Conservation (phyloP, 306 rosid genomes). For the Sphenostylis stenocarpa region DNA sequence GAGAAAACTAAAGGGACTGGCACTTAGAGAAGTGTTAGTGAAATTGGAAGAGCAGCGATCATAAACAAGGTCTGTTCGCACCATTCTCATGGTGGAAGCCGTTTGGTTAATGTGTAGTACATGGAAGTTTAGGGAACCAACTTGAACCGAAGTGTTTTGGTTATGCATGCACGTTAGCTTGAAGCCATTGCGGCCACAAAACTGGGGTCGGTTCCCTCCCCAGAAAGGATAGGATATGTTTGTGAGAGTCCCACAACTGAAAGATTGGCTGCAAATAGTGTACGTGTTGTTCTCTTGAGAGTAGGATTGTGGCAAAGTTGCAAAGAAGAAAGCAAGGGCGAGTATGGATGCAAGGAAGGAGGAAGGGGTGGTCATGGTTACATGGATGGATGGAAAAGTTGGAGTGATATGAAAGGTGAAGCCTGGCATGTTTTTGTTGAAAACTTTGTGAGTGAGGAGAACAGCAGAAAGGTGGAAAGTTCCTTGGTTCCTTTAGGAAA, state of each 20-base stretch:
- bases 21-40: conserved; percentile 35
- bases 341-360: conserved; percentile 13
- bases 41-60: conserved; percentile 38
- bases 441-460: neutral
- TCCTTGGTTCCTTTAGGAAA: neutral
- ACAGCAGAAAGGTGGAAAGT: neutral
- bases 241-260: conserved; percentile 36
- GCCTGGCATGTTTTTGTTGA: neutral
- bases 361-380: conserved; percentile 8
- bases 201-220: conserved; percentile 29
- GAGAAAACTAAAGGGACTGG: conserved; percentile 28
- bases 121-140: conserved; percentile 31
- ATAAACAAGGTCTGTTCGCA: conserved; percentile 32
- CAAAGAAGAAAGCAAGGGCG: conserved; percentile 6
- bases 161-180: conserved; percentile 31
- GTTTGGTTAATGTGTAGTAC: conserved; percentile 34
- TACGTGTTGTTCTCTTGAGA: conserved; percentile 24
- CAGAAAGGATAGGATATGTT: conserved; percentile 39
- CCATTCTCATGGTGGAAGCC: conserved; percentile 28
- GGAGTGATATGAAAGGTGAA: neutral
- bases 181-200: conserved; percentile 34
- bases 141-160: conserved; percentile 25
- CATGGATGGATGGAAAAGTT: neutral
- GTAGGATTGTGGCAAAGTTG: conserved; percentile 31
- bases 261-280: conserved; percentile 35